phyloP scores from a whole-genome alignment of 1,284 basidiomycete genomes.

The Boletus semigastroideus region DNA sequence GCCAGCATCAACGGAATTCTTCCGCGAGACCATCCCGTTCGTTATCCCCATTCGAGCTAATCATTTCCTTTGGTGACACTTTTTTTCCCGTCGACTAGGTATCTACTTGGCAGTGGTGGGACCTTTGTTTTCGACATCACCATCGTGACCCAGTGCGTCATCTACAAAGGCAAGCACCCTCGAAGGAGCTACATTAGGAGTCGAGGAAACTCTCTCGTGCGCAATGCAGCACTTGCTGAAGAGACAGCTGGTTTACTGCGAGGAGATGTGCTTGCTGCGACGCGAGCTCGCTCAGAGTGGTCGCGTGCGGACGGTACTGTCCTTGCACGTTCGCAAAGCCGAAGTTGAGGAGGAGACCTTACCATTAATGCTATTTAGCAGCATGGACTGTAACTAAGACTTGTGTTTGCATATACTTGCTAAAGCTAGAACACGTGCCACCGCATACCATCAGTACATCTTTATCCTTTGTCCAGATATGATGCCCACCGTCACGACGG shows the following conservation, averaged over 20 bases:
- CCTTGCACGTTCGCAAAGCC: constrained; percentile 22
- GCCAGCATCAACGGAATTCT: constrained; percentile 55
- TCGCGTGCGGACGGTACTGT: constrained; percentile 5
- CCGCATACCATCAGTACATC: background rate
- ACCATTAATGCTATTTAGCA: background rate
- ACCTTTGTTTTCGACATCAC: constrained; percentile 89
- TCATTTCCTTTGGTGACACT: constrained; percentile 7
- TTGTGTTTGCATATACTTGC: no score
- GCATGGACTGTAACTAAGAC: no score
- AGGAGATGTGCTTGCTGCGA: constrained; percentile 35
- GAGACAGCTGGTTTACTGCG: constrained; percentile 49
- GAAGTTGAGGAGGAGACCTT: constrained; percentile 20
- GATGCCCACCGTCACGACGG: constrained; percentile 18
- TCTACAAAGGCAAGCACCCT: constrained; percentile 45
- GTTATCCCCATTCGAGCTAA: constrained; percentile 32
- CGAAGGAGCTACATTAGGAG: constrained; percentile 25
- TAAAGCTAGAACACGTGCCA: constrained; percentile 21
- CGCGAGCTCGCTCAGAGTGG: constrained; percentile 23
- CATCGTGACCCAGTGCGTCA: constrained; percentile 66
- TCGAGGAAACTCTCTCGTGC: constrained; percentile 32
- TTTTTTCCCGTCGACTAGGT: constrained; percentile 44
- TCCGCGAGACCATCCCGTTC: constrained; percentile 75
- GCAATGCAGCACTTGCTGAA: constrained; percentile 32
- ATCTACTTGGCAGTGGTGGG: constrained; percentile 83
- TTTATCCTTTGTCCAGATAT: constrained; percentile 7